phyloP scores from a whole-genome alignment of 805 yeast genomes.

The Zygosaccharomyces pseudorouxii region DNA sequence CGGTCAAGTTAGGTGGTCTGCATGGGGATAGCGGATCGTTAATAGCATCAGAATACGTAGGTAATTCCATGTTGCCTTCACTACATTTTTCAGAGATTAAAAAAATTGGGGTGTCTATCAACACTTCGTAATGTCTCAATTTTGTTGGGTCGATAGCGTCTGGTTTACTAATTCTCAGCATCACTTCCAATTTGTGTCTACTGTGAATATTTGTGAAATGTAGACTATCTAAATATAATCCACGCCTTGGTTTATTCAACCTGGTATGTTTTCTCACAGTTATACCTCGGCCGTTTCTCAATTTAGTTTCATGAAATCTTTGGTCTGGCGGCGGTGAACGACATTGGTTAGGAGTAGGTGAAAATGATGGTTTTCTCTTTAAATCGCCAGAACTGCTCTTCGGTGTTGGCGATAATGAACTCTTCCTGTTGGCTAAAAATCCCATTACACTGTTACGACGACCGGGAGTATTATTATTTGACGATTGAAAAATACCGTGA shows the following conservation, averaged over 20 bases:
- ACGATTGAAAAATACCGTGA: not conserved
- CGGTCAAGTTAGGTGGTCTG: slow-evolving; percentile 21
- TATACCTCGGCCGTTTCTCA: slow-evolving; percentile 19
- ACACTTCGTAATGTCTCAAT: slow-evolving; percentile 72
- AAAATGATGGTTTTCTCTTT: slow-evolving; percentile 3
- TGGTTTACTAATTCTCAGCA: slow-evolving; percentile 61
- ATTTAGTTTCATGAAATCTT: slow-evolving; percentile 16
- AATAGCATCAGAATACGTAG: slow-evolving; percentile 34
- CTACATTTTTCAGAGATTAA: slow-evolving; percentile 44
- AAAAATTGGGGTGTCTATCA: slow-evolving; percentile 71
- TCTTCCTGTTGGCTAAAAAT: slow-evolving; percentile 20
- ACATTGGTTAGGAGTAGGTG: not conserved
- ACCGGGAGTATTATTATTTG: slow-evolving; percentile 2
- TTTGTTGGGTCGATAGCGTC: slow-evolving; percentile 44
- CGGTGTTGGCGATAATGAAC: slow-evolving; percentile 7
- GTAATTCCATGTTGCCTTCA: slow-evolving; percentile 37
- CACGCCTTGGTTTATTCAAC: slow-evolving; percentile 29
- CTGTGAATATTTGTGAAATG: slow-evolving; percentile 59
- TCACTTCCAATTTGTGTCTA: slow-evolving; percentile 64
- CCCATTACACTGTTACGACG: slow-evolving; percentile 21
- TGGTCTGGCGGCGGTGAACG: slow-evolving; percentile 7
- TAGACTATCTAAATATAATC: slow-evolving; percentile 55
- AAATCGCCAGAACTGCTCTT: slow-evolving; percentile 3
- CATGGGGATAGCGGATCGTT: slow-evolving; percentile 8
- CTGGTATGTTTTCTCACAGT: slow-evolving; percentile 22